Evolutionary conservation across 345 rosid genomes (phyloP), one percentile per base, ranked within the genome.

Genomic region (Syzygium oleosum): DNA sequence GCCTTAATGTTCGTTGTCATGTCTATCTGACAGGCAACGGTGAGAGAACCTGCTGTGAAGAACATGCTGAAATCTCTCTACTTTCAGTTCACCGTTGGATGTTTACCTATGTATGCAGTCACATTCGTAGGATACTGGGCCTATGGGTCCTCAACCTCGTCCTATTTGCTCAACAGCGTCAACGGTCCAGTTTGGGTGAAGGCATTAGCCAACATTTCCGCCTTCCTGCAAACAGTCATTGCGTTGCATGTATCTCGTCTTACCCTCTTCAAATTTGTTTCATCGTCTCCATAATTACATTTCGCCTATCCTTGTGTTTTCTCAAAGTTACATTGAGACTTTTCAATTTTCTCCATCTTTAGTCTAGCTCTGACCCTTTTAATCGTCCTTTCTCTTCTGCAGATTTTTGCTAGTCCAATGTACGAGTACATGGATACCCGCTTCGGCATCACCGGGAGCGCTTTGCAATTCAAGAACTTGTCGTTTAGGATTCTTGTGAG

Each of bases 351-450:
- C 53, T 78, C 22, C 49, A 49, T 29, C 29, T 86, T 77, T 31
- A 68, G 7, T 68, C 79, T 68, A 68, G 12, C 25, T 73, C 41
- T 38, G 80, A 73, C 80, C 80, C 80, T 34, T 73, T 73, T 73
- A 5, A 34, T 34, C 80, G 80, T 19, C 31, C 31, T 52, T 43
- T 23, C 34, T 59, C 41, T 77, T 84, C 12, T 77, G 88, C 85
- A 97, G 99, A 98, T 98, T 84, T 96, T 96, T 79, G 99, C 99
- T 0, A 98, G 98, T 89, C 99, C 99, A 53, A 94, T 94, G 90
- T 98, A 98, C 46, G 98, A 96, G 90, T 98, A 91, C 80, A 85
- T 98, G 94, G 99, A 98, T 91, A 96, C 99, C 11, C 94, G 88
- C 93, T 96, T 87, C 43, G 97, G 97, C 41, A 91, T 96, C 83